These are phyloP conservation scores for Fonsecaea multimorphosa DNA, from an alignment of 2,329 filamentous ascomycete species.

Conservation along the genomic window DNA sequence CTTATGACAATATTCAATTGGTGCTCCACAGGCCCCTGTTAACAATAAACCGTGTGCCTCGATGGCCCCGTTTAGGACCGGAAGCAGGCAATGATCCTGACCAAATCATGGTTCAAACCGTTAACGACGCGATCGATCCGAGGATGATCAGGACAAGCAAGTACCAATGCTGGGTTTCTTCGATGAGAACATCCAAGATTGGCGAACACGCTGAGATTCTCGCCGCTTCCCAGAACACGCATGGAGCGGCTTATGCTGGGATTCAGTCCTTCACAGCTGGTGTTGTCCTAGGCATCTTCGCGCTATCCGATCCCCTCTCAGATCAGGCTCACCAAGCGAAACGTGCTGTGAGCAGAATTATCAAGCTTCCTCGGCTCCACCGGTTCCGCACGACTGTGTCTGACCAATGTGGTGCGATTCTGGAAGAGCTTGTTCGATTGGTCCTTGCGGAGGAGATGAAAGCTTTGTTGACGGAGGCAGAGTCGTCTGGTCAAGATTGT, in stretches of 20 bases:
- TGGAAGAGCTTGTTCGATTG: constrained; percentile 32
- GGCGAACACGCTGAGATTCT: constrained; percentile 41
- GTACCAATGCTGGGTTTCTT: constrained; percentile 43
- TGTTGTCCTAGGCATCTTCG: constrained; percentile 53
- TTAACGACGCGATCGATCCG: constrained; percentile 11
- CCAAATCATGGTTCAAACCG: background rate
- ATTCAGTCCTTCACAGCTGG: constrained; percentile 56
- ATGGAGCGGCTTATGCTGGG: constrained; percentile 53
- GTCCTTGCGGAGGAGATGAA: constrained; percentile 34
- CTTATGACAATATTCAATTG: constrained; percentile 53
- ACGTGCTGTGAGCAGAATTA: constrained; percentile 44
- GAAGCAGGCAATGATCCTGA: background rate
- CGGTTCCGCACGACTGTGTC: constrained; percentile 28
- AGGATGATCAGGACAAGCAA: constrained; percentile 32
- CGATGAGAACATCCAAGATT: constrained; percentile 49
- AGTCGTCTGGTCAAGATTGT: constrained; percentile 2
- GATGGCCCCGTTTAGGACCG: constrained; percentile 11
- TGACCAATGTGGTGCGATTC: constrained; percentile 31
- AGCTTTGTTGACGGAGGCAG: constrained; percentile 21
- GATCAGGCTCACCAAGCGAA: constrained; percentile 53
- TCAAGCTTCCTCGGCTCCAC: constrained; percentile 29
- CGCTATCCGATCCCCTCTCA: constrained; percentile 53
- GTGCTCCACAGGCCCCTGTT: constrained; percentile 52
- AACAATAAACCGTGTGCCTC: constrained; percentile 37
- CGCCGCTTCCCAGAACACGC: constrained; percentile 49